A percentile compares a stretch with the other conserved stretches of the same genome.
Conservation (phyloP, 768 basidiomycete species). For the Cubamyces lactineus region DNA sequence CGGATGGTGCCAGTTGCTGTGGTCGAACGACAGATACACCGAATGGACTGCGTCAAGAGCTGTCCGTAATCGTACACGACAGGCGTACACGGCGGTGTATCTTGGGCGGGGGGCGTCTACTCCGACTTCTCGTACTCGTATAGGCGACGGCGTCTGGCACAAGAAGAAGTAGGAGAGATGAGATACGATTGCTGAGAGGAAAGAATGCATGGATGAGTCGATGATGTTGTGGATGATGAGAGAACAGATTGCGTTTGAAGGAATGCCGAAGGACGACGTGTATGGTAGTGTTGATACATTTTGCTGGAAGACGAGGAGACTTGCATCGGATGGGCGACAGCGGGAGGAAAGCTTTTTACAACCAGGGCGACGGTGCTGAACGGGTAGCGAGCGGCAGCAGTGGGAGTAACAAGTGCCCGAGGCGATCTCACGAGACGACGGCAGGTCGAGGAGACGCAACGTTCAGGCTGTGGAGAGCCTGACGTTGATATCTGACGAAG, state of each 20-base stretch:
- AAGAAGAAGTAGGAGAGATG: conserved; percentile 31
- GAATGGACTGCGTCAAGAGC: conserved; percentile 25
- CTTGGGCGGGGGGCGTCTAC: conserved; percentile 25
- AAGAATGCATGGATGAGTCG: conserved; percentile 40
- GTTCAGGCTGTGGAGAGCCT: conserved; percentile 79
- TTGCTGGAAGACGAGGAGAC: conserved; percentile 51
- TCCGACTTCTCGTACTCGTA: conserved; percentile 30
- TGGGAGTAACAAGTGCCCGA: conserved; percentile 8
- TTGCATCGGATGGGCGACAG: conserved; percentile 31
- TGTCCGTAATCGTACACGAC: conserved; percentile 35
- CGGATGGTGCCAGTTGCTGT: conserved; percentile 32
- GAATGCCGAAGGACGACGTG: conserved; percentile 55
- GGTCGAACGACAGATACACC: conserved; percentile 28
- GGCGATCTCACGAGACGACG: conserved; percentile 56
- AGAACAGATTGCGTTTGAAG: conserved; percentile 50
- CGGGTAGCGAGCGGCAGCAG: conserved; percentile 22
- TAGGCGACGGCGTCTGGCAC: conserved; percentile 27
- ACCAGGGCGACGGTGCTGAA: conserved; percentile 39
- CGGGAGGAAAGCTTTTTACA: conserved; percentile 47
- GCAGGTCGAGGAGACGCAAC: conserved; percentile 61
- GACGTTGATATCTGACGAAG: conserved; percentile 78
- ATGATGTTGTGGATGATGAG: conserved; percentile 37
- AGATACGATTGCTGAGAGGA: conserved; percentile 62
- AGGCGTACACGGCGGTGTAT: conserved; percentile 27
- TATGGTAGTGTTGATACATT: conserved; percentile 77